Evolutionary conservation across 257 asterid species (phyloP), one percentile per base, ranked within the genome.

Genomic region (Petrea volubilis): DNA sequence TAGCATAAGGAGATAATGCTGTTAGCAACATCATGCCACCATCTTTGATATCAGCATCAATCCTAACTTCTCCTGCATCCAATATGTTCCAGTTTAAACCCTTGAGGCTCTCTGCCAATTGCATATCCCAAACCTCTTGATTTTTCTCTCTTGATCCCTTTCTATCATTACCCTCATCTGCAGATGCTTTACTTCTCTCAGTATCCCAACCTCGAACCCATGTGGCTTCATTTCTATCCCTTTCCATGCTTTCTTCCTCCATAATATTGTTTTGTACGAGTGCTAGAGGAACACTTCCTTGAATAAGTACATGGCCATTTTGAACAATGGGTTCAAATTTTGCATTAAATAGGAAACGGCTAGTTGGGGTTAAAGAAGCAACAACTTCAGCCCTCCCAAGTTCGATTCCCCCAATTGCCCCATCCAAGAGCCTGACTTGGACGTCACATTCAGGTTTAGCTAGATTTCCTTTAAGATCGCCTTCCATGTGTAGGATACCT

Each of bases 401-500:
- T 71, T 90, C 98, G 6, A 95, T 88, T 74, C 99, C 99, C 28
- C 99, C 99, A 73, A 95, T 84, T 59, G 92, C 90, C 56, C 98
- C 98, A 81, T 92, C 99, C 24, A 95, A 84, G 66, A 95, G 97
- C 85, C 99, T 86, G 68, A 95, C 99, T 87, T 95, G 99, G 33
- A 95, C 93, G 74, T 95, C 99, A 64, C 99, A 95, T 80, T 95
- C 99, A 6, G 99, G 99, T 83, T 92, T 95, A 43, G 83, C 93
- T 74, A 95, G 84, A 80, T 84, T 95, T 74, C 99, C 99, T 80
- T 94, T 90, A 67, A 95, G 99, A 79, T 95, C 99, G 71, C 99
- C 99, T 87, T 95, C 99, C 99, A 95, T 95, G 79, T 95, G 99
- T 53, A 95, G 82, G 75, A 90, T 90, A 73, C 99, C 99, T 77